Evolutionary conservation across 306 rosid species (phyloP).

Genomic region (Citrullus colocynthis): DNA sequence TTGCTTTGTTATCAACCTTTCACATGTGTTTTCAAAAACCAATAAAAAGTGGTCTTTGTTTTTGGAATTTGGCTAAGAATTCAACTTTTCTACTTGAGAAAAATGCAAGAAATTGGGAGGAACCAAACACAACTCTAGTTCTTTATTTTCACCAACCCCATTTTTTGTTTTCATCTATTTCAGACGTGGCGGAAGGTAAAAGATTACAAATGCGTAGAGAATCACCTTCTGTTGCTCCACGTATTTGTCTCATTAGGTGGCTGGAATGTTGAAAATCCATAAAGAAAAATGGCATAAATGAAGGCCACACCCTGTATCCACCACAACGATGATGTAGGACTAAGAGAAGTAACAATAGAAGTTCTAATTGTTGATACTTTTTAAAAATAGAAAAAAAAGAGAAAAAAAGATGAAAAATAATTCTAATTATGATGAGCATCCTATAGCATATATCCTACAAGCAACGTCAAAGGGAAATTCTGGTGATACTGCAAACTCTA

Average conservation of each 20-base stretch:
- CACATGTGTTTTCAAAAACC: no score
- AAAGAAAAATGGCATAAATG: conserved; percentile 54
- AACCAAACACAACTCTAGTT: background rate
- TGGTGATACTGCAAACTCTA: background rate
- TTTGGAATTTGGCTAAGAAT: no score
- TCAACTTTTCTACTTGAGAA: no score
- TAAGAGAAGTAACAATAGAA: background rate
- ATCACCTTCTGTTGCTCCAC: conserved; percentile 64
- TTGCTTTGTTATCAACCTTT: no score
- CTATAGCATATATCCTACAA: background rate
- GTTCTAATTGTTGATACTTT: background rate
- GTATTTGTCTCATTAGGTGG: conserved; percentile 44
- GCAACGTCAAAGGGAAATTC: background rate
- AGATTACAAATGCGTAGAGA: conserved; percentile 10
- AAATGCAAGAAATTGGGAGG: no score
- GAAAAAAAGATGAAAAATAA: background rate
- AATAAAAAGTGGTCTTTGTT: no score
- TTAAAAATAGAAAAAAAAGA: background rate
- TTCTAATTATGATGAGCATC: background rate
- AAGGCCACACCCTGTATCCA: conserved; percentile 63
- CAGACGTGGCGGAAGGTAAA: background rate
- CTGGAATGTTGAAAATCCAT: conserved; percentile 44
- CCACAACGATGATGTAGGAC: background rate
- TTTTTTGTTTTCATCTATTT: background rate
- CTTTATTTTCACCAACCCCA: background rate